Evolutionary conservation across 495 filamentous ascomycete species (phyloP), one percentile per base, ranked within the genome.

Genomic region (Hypoxylon trugodes): DNA sequence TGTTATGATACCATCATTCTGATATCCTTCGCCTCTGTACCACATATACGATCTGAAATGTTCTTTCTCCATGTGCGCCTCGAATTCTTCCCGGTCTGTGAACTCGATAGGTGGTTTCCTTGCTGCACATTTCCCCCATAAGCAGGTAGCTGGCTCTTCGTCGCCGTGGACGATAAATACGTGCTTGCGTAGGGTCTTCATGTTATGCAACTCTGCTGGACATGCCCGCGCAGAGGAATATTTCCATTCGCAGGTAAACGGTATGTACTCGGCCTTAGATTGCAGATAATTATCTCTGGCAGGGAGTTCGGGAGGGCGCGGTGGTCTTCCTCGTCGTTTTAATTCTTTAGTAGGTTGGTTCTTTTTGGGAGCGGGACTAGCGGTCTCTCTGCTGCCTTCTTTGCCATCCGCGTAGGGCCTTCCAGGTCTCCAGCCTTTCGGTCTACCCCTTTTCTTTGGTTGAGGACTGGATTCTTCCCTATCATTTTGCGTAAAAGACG

Each of bases 161-260:
- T 64, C 56, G 10, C 73, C 73, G 63, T 82, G 90, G 4, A 86
- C 74, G 50, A 87, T 82, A 25, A 79, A 64, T 16, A 93, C 68
- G 69, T 96, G 91, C 49, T 82, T 84, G 51, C 85, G 84, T 16
- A 95, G 78, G 0, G 86, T 86, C 1, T 87, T 82, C 26, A 92
- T 69, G 68, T 93, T 93, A 61, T 94, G 90, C 2, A 95, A 77
- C 68, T 92, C 82, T 0, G 87, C 85, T 4, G 79, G 78, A 66
- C 91, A 96, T n/a, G 56, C 1, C 22, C 6, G 38, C 7, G 15
- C 33, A 6, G 40, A n/a, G 5, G 52, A 3, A 1, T 12, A 9
- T 26, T n/a, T 74, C 73, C 52, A 81, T 56, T 88, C 87, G 42
- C 70, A 73, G n/a, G 47, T 28, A 30, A 65, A 73, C 15, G 70